Evolutionary conservation across 805 yeast species (phyloP), one percentile per base, ranked within the genome.

Genomic region (Wickerhamiella slavikovae): DNA sequence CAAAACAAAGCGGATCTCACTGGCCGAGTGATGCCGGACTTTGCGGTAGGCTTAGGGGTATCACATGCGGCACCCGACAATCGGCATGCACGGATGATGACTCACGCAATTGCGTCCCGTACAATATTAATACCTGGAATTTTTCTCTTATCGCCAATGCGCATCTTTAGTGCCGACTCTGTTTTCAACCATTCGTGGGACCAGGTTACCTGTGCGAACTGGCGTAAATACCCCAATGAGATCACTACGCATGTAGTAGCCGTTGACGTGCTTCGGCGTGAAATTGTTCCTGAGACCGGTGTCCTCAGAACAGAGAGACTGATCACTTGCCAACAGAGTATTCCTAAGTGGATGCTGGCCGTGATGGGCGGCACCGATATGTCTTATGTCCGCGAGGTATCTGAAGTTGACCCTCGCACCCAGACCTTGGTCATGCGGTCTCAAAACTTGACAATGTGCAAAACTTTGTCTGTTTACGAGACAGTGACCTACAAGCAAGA

Each of bases 151-250:
- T n/a, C 21, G 10, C 21, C 6, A 10, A 85, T 85, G 98, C 79
- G 74, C 51, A 58, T 85, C 27, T 83, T 80, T 48, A 68, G 67
- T 24, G 64, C 76, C 23, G 52, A 60, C 13, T 85, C 76, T 48
- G 58, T 54, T 24, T 85, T 80, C 50, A 57, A 68, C 32, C 83
- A 89, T 46, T 68, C 91, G 0, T 85, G 96, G 95, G 92, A 76
- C 16, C 80, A 76, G 42, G 93, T 85, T 16, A 75, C 93, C 1
- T 82, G 92, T 2, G 95, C 96, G 29, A 82, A 83, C 52, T 85
- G 98, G 98, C 70, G 67, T 39, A 85, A 85, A 42, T 85, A 85
- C 53, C 98, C 98, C n/a, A 85, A 89, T 48, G 92, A 82, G 42
- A 61, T 73, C 34, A 71, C 93, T 5, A 66, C 92, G 1, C 98